These are phyloP conservation scores for Candida sp. DNA, from an alignment of 1,139 yeast genomes.

Conservation along the genomic window DNA sequence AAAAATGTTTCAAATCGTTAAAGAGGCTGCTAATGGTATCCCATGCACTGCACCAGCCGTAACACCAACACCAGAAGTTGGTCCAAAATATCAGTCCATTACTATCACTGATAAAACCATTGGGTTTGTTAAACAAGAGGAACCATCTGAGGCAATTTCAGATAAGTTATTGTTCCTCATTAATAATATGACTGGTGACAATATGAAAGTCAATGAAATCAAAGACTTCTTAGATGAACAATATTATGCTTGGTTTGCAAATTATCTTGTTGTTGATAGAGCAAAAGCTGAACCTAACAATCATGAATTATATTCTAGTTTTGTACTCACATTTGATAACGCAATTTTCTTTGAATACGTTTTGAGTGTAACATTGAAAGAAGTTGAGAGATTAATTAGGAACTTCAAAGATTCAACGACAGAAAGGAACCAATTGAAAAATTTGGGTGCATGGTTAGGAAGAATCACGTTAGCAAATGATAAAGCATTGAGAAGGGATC, in stretches of 20 bases:
- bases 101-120: constrained; percentile 25
- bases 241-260: constrained; percentile 78
- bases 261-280: constrained; percentile 79
- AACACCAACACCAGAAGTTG: constrained; percentile 26
- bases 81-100: constrained; percentile 39
- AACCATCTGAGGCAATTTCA: constrained; percentile 63
- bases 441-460: constrained; percentile 92
- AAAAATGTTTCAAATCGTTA: constrained; percentile 73
- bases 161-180: constrained; percentile 81
- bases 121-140: constrained; percentile 51
- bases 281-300: constrained; percentile 94
- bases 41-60: constrained; percentile 28
- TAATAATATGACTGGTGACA: constrained; percentile 80
- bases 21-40: constrained; percentile 49
- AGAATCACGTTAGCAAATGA: constrained; percentile 74
- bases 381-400: constrained; percentile 35
- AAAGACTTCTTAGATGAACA: constrained; percentile 53
- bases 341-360: constrained; percentile 59
- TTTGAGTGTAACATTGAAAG: constrained; percentile 63
- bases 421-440: constrained; percentile 76
- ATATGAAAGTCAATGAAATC: constrained; percentile 62
- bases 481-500: constrained; percentile 72
- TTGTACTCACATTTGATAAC: constrained; percentile 58
- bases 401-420: constrained; percentile 54
- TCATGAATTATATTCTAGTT: constrained; percentile 68